Conservation (phyloP, 441 rosid genomes). For the Pelargonium citronellum region DNA sequence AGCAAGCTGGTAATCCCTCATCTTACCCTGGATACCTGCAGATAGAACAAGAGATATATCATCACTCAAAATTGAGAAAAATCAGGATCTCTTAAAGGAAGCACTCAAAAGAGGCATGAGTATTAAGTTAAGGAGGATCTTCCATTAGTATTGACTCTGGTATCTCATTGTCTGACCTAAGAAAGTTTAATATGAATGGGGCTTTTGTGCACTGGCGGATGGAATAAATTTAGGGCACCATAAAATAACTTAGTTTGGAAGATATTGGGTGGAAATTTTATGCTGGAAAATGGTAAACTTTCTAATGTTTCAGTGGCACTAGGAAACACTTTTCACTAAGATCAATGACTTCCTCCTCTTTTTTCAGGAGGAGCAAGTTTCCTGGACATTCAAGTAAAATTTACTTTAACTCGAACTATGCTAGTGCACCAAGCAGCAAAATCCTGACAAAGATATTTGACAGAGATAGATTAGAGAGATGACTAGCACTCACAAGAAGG, state of each 20-base stretch:
- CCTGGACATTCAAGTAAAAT: background rate
- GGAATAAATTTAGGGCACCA: background rate
- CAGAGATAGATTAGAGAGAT: background rate
- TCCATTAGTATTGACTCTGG: background rate
- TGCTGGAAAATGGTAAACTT: background rate
- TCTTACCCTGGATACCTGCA: constrained; percentile 90
- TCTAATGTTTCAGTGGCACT: background rate
- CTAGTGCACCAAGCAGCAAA: background rate
- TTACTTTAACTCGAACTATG: background rate
- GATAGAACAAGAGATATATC: constrained; percentile 9
- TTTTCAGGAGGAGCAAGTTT: background rate
- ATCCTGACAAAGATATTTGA: background rate
- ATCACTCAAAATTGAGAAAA: background rate
- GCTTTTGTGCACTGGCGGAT: background rate
- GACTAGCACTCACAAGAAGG: constrained; percentile 71
- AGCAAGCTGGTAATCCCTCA: constrained; percentile 98
- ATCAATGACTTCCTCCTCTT: background rate
- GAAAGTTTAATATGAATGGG: background rate
- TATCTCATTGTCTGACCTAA: background rate
- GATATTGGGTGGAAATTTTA: background rate
- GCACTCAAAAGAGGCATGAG: background rate
- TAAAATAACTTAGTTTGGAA: background rate
- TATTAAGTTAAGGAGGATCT: background rate
- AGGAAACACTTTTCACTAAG: background rate
- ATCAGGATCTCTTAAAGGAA: background rate